Percentiles rank a stretch among this genome's conserved stretches.
Evolutionary conservation across 495 filamentous ascomycete genomes (phyloP).

Genomic region (Penicillium cataractarum): DNA sequence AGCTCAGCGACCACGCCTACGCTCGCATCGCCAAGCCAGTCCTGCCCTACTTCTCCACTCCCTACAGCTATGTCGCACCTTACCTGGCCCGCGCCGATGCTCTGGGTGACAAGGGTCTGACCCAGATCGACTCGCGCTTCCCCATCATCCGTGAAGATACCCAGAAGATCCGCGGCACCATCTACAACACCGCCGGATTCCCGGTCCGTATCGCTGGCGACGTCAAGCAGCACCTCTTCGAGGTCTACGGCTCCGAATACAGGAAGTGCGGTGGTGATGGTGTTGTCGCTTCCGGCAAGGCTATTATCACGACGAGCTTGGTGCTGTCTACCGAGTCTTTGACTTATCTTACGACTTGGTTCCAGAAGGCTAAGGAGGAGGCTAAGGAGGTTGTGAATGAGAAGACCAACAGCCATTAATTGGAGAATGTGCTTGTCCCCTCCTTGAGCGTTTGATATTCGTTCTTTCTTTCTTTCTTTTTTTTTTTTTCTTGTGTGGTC

Average conservation of each 20-base stretch:
- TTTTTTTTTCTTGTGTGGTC: constrained; percentile 18
- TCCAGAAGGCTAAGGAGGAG: constrained; percentile 64
- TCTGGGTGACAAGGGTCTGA: constrained; percentile 75
- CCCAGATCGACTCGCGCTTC: constrained; percentile 74
- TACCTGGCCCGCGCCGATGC: constrained; percentile 82
- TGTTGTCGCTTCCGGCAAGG: constrained; percentile 69
- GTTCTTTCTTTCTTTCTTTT: constrained; percentile 4
- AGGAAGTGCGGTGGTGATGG: constrained; percentile 75
- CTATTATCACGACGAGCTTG: constrained; percentile 72
- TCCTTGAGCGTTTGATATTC: constrained; percentile 8
- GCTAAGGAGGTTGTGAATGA: constrained; percentile 59
- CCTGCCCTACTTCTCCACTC: constrained; percentile 74
- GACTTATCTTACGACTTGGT: constrained; percentile 55
- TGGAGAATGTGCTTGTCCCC: constrained; percentile 1
- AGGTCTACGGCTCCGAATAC: constrained; percentile 73
- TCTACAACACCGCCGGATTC: constrained; percentile 64
- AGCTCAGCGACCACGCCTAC: constrained; percentile 71
- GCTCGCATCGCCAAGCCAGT: constrained; percentile 68
- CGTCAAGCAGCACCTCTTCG: constrained; percentile 74
- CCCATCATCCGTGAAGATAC: constrained; percentile 90
- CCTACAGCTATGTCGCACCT: constrained; percentile 76
- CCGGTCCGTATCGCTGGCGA: constrained; percentile 68
- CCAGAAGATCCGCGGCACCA: constrained; percentile 68
- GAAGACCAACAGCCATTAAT: constrained; percentile 46
- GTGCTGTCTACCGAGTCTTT: constrained; percentile 71